These are phyloP conservation scores for Trametes cingulata DNA, from an alignment of 768 basidiomycete species.

Conservation along the genomic window DNA sequence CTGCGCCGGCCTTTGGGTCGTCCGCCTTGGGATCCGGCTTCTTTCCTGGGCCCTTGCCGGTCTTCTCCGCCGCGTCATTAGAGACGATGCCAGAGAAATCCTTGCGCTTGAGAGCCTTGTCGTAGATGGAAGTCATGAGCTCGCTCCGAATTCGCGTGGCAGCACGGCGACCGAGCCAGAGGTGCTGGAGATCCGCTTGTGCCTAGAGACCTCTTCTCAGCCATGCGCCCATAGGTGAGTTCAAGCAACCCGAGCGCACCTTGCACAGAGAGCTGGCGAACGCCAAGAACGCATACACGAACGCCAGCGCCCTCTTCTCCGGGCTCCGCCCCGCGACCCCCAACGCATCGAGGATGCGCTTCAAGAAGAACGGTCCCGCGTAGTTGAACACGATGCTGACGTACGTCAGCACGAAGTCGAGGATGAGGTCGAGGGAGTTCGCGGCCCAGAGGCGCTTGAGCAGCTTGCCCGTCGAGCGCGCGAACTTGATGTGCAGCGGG, in stretches of 20 bases:
- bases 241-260: slow-evolving; percentile 31
- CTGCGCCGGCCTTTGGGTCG: slow-evolving; percentile 74
- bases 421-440: slow-evolving; percentile 47
- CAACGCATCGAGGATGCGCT: slow-evolving; percentile 67
- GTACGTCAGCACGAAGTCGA: slow-evolving; percentile 70
- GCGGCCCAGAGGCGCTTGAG: slow-evolving; percentile 45
- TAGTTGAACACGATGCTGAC: slow-evolving; percentile 77
- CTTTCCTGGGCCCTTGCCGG: slow-evolving; percentile 27
- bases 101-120: slow-evolving; percentile 81
- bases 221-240: not conserved
- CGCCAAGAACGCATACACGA: slow-evolving; percentile 76
- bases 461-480: slow-evolving; percentile 39
- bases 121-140: slow-evolving; percentile 85
- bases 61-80: slow-evolving; percentile 44
- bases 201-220: slow-evolving; percentile 36
- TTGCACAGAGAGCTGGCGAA: slow-evolving; percentile 63
- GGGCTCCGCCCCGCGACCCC: slow-evolving; percentile 31
- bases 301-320: slow-evolving; percentile 60
- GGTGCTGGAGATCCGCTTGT: slow-evolving; percentile 69
- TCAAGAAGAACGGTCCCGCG: slow-evolving; percentile 82
- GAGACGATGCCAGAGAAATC: slow-evolving; percentile 80
- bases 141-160: slow-evolving; percentile 70
- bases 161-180: slow-evolving; percentile 82
- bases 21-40: slow-evolving; percentile 37
- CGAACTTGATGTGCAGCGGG: slow-evolving; percentile 57